These are phyloP conservation scores for Boletus reticulatus DNA, from an alignment of 768 basidiomycete species.

Conservation along the genomic window DNA sequence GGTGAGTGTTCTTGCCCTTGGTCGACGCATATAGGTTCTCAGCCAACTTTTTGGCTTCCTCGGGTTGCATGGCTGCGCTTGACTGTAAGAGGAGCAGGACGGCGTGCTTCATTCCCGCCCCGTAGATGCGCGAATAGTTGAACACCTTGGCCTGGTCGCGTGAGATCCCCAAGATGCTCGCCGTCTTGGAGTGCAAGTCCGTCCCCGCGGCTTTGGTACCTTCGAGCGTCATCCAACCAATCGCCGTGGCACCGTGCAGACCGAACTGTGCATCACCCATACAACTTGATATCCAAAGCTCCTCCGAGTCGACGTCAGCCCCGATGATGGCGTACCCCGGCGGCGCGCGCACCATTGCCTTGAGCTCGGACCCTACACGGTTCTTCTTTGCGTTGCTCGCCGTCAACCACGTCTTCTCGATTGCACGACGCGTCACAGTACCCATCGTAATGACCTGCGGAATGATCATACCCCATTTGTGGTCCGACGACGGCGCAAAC, in stretches of 20 bases:
- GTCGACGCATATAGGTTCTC: constrained; percentile 87
- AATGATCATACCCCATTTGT: constrained; percentile 87
- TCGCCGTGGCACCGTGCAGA: constrained; percentile 90
- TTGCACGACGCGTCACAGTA: constrained; percentile 94
- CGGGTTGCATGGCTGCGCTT: constrained; percentile 73
- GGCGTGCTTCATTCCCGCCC: constrained; percentile 96
- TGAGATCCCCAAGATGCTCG: constrained; percentile 87
- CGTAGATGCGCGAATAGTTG: constrained; percentile 98
- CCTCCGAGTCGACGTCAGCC: constrained; percentile 98
- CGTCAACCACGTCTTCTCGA: constrained; percentile 97
- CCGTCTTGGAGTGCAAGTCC: constrained; percentile 96
- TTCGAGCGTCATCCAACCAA: constrained; percentile 99
- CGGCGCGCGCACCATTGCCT: constrained; percentile 95
- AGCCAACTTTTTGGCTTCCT: constrained; percentile 77
- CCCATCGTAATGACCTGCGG: constrained; percentile 99
- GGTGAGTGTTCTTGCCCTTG: constrained; percentile 87
- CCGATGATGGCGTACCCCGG: constrained; percentile 93
- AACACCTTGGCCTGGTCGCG: constrained; percentile 97
- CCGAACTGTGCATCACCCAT: constrained; percentile 99
- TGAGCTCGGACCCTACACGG: constrained; percentile 94
- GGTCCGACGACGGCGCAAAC: constrained; percentile 32
- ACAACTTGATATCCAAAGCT: constrained; percentile 98
- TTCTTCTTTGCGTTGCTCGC: constrained; percentile 98
- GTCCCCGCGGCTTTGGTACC: constrained; percentile 94
- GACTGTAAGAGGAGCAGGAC: constrained; percentile 83